Base-by-base conservation (phyloP, 2,329 filamentous ascomycete genomes). In the Hypoxylon sp. region DNA sequence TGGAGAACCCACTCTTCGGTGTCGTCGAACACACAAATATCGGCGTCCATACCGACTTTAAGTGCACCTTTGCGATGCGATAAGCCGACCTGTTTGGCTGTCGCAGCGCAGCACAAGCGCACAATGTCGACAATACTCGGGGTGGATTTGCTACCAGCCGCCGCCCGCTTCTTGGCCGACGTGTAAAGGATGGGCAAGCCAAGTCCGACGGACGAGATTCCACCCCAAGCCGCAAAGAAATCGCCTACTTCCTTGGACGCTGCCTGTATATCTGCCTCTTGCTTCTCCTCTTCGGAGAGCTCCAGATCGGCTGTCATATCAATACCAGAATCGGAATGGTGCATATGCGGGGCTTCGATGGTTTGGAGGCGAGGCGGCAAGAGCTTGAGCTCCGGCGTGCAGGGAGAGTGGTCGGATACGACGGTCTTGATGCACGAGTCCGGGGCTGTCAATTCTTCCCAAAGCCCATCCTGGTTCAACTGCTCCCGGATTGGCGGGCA, bases 221-320 rank as follows among this genome's bases (percentile, higher is more conserved):
- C 96, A 57, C 96, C 96, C 96, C 96, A 99, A 0, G 94, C 94
- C 3, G 91, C 89, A 81, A 98, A 96, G 85, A 99, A 98, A 81
- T 98, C 93, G 37, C 96, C 96, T 48, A 78, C 78, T 23, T 80
- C 78, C 21, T 82, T 79, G 37, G 79, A 76, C 1, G 32, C 16
- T 9, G 16, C 37, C 16, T 16, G 37, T 19, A 79, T 74, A 14
- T 56, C 25, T 5, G 76, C 74, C 61, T 79, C 37, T 78, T 14
- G 8, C 30, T 57, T 48, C 39, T 77, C 74, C 64, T 78, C 78
- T 9, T 78, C 74, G 1, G 75, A 72, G 23, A 79, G 57, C 56
- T 75, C 64, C 52, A 77, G 48, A 41, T 76, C 73, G 3, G 73
- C 74, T 0, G 80, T 80, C 72, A 87, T 77, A 65, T 86, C 85